phyloP scores from a whole-genome alignment of 176 grass and related monocot genomes.

The Calamus simplicifolius region DNA sequence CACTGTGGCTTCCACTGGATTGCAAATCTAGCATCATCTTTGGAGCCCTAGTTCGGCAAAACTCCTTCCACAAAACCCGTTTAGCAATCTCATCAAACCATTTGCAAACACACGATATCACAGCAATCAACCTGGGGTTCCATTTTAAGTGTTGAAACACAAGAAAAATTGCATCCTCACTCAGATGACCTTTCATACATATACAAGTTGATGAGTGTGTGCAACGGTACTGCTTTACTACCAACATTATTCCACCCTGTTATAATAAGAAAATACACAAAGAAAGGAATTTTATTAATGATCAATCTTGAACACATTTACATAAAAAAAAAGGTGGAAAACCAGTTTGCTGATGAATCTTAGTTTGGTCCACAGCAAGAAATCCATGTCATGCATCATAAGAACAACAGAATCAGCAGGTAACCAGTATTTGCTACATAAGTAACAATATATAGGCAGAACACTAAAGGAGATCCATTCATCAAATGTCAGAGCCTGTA shows the following conservation, averaged over 20 bases:
- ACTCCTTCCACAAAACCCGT: slow-evolving; percentile 92
- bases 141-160: slow-evolving; percentile 89
- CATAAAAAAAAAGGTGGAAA: no score
- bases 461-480: no score
- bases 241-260: slow-evolving; percentile 37
- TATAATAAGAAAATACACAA: no score
- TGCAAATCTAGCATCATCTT: slow-evolving; percentile 99
- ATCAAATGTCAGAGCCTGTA: no score
- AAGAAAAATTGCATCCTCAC: slow-evolving; percentile 84
- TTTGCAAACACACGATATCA: slow-evolving; percentile 94
- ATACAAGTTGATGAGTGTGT: slow-evolving; percentile 72
- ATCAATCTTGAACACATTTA: no score
- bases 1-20: slow-evolving; percentile 70
- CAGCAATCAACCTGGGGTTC: slow-evolving; percentile 81
- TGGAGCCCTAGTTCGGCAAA: slow-evolving; percentile 80
- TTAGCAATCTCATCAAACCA: slow-evolving; percentile 95
- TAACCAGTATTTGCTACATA: no score
- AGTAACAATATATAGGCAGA: no score
- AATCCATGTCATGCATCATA: no score
- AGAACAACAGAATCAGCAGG: no score
- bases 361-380: no score
- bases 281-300: no score
- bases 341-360: no score
- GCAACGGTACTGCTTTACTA: slow-evolving; percentile 91
- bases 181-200: slow-evolving; percentile 83